Evolutionary conservation across 2,329 filamentous ascomycete species (phyloP).

Genomic region (Aspergillus aculeatus): DNA sequence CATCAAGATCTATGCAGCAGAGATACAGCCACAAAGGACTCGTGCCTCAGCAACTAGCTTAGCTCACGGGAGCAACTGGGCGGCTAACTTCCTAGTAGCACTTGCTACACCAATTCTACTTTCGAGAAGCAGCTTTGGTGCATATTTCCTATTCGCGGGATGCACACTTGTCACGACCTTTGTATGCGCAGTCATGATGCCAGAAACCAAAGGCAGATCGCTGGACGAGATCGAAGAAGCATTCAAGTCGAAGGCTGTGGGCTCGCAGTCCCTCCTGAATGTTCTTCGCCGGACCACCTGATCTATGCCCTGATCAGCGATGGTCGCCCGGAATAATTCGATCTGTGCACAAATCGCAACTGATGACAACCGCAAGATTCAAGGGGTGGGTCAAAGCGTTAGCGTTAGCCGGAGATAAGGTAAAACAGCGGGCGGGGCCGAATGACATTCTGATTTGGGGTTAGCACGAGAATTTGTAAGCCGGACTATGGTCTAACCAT

Average conservation of each 20-base stretch:
- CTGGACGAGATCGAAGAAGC: conserved; percentile 53
- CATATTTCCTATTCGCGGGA: conserved; percentile 49
- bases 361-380: background rate
- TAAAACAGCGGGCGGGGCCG: background rate
- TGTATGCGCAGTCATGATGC: conserved; percentile 48
- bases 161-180: conserved; percentile 40
- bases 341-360: background rate
- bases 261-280: conserved; percentile 9
- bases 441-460: background rate
- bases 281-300: background rate
- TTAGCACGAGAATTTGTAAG: conserved; percentile 8
- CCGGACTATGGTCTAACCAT: background rate
- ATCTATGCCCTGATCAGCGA: background rate
- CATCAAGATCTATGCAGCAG: conserved; percentile 56
- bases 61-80: conserved; percentile 54
- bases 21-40: conserved; percentile 58
- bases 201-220: conserved; percentile 50
- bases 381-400: background rate
- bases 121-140: conserved; percentile 43
- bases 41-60: conserved; percentile 56
- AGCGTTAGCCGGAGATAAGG: background rate
- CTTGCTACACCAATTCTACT: conserved; percentile 46
- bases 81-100: conserved; percentile 47
- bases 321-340: background rate
- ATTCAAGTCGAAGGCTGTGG: conserved; percentile 35